Conservation (phyloP, 768 basidiomycete genomes). For the Pluteus cervinus region DNA sequence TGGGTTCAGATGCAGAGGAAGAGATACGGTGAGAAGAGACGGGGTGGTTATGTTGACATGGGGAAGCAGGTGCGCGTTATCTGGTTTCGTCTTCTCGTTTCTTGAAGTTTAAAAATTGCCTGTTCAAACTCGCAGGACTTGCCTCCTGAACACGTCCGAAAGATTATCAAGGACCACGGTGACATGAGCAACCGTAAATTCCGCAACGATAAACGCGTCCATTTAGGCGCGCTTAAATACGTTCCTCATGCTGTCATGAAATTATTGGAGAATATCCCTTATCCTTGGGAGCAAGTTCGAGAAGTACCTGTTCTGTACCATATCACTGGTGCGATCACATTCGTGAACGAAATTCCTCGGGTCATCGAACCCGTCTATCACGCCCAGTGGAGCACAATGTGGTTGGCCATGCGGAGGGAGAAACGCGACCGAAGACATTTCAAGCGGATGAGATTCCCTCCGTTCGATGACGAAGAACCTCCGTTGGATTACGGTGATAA, state of each 20-base stretch:
- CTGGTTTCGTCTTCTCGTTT: constrained; percentile 6
- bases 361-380: constrained; percentile 98
- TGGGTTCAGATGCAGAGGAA: constrained; percentile 93
- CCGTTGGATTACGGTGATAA: constrained; percentile 99
- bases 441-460: constrained; percentile 99
- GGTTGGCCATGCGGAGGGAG: constrained; percentile 98
- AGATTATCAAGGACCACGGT: constrained; percentile 99
- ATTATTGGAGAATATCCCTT: constrained; percentile 96
- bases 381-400: constrained; percentile 99
- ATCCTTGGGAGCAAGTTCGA: constrained; percentile 98
- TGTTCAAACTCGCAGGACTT: constrained; percentile 55
- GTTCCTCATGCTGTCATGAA: constrained; percentile 99
- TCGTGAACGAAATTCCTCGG: constrained; percentile 96
- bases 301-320: constrained; percentile 99
- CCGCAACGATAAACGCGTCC: constrained; percentile 98
- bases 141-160: constrained; percentile 95
- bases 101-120: constrained; percentile 14
- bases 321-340: constrained; percentile 98
- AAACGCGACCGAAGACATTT: constrained; percentile 98
- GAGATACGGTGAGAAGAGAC: constrained; percentile 87
- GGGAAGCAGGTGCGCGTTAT: constrained; percentile 75
- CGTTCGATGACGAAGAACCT: constrained; percentile 98
- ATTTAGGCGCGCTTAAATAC: constrained; percentile 96
- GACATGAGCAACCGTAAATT: constrained; percentile 99
- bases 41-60: constrained; percentile 86